phyloP scores from a whole-genome alignment of 768 basidiomycete species.

The Amanita jacksonii region DNA sequence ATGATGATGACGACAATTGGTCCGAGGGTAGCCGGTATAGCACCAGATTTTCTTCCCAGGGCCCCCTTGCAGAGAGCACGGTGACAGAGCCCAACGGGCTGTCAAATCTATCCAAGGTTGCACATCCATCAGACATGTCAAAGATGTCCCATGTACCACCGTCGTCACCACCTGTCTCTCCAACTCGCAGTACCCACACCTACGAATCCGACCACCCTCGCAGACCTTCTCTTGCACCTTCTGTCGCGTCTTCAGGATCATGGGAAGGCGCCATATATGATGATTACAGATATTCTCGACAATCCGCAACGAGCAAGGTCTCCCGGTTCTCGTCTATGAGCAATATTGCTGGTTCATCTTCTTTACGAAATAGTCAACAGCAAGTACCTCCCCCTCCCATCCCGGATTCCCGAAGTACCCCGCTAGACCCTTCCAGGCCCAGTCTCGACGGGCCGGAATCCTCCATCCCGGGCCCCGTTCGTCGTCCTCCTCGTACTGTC shows the following conservation, averaged over 20 bases:
- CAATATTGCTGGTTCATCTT: neutral
- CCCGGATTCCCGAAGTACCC: constrained; percentile 13
- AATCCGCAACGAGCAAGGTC: constrained; percentile 36
- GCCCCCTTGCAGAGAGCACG: no score
- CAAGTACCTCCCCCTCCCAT: constrained; percentile 13
- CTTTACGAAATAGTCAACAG: neutral
- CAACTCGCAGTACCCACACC: neutral
- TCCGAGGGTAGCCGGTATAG: constrained; percentile 5
- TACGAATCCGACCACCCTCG: constrained; percentile 10
- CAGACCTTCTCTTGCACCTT: constrained; percentile 22
- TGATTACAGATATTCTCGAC: constrained; percentile 65
- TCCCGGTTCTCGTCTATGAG: constrained; percentile 17
- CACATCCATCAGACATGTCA: neutral
- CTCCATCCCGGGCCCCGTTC: constrained; percentile 2
- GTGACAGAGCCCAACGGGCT: no score
- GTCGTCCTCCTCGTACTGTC: neutral
- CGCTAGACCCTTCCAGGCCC: neutral
- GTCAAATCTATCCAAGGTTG: neutral
- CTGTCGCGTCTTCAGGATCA: constrained; percentile 17
- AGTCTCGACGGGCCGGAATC: no score
- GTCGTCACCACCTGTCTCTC: neutral
- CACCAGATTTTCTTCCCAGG: neutral
- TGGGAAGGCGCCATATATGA: constrained; percentile 78
- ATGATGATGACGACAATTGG: constrained; percentile 16
- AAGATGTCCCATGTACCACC: neutral